These are phyloP conservation scores for Candida maesae DNA, from an alignment of 805 yeast species.

Conservation along the genomic window DNA sequence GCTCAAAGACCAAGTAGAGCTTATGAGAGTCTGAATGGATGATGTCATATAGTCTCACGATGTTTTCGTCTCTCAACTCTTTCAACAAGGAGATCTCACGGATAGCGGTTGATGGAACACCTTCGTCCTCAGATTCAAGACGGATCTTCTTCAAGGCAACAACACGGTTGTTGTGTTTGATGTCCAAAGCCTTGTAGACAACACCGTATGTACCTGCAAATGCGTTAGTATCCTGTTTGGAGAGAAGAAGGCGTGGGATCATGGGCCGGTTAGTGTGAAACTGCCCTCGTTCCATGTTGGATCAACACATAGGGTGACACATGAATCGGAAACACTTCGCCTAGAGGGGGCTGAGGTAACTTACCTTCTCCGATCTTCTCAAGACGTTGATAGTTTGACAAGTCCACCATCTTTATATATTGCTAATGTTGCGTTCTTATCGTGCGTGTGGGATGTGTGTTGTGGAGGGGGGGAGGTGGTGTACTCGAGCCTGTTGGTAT, in stretches of 20 bases:
- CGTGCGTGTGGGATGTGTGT: not conserved
- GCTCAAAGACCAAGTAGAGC: slow-evolving; percentile 89
- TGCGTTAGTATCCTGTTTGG: slow-evolving; percentile 25
- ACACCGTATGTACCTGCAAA: slow-evolving; percentile 80
- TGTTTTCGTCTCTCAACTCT: slow-evolving; percentile 90
- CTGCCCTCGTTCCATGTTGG: not conserved
- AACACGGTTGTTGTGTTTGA: slow-evolving; percentile 82
- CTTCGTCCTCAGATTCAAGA: slow-evolving; percentile 94
- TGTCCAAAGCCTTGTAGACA: slow-evolving; percentile 92
- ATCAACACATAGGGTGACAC: no score
- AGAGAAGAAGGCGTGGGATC: not conserved
- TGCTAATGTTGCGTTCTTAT: not conserved
- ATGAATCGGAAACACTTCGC: no score
- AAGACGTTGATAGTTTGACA: slow-evolving; percentile 86
- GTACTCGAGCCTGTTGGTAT: no score
- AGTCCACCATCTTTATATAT: slow-evolving; percentile 40
- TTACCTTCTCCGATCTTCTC: slow-evolving; percentile 96
- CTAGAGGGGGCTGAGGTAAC: slow-evolving; percentile 23
- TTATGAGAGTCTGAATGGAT: slow-evolving; percentile 94
- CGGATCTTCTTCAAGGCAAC: slow-evolving; percentile 96
- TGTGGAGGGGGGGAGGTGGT: no score
- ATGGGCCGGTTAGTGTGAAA: no score
- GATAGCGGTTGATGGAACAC: slow-evolving; percentile 97
- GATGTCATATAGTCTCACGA: slow-evolving; percentile 86
- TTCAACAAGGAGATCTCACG: slow-evolving; percentile 92